These are phyloP conservation scores for Penicillium thymicola DNA, from an alignment of 2,329 filamentous ascomycete genomes.

Conservation along the genomic window DNA sequence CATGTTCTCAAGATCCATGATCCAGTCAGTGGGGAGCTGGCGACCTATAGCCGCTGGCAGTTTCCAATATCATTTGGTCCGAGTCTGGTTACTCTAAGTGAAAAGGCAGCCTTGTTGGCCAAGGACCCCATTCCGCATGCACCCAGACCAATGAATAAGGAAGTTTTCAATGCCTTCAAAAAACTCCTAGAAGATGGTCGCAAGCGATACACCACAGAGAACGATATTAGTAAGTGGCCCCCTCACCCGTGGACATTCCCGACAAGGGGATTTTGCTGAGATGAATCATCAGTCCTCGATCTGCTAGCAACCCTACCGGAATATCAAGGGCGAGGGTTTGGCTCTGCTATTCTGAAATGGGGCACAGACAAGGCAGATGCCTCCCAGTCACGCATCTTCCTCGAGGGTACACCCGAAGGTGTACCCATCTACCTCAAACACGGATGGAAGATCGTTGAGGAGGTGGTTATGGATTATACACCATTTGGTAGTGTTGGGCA, in stretches of 20 bases:
- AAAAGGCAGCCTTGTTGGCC: constrained; percentile 35
- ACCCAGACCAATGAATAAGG: constrained; percentile 47
- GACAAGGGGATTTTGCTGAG: neutral
- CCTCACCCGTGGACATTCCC: neutral
- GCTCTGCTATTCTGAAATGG: constrained; percentile 47
- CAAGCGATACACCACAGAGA: constrained; percentile 17
- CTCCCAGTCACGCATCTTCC: constrained; percentile 44
- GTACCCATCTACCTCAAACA: constrained; percentile 48
- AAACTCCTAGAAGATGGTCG: constrained; percentile 16
- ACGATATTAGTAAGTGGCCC: constrained; percentile 24
- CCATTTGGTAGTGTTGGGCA: constrained; percentile 24
- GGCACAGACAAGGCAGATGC: constrained; percentile 48
- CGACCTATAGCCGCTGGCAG: constrained; percentile 52
- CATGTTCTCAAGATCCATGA: constrained; percentile 45
- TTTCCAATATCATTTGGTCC: constrained; percentile 27
- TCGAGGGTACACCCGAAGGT: constrained; percentile 52
- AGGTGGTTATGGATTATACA: constrained; percentile 36
- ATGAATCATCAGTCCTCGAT: constrained; percentile 39
- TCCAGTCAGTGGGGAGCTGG: constrained; percentile 27
- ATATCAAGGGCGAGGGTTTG: constrained; percentile 49
- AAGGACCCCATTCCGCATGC: constrained; percentile 40
- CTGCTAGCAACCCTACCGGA: constrained; percentile 45
- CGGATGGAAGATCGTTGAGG: constrained; percentile 46
- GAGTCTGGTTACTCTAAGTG: constrained; percentile 37
- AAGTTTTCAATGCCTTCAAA: constrained; percentile 25